Conservation (phyloP, 495 filamentous ascomycete species). For the Xylaria scruposa region DNA sequence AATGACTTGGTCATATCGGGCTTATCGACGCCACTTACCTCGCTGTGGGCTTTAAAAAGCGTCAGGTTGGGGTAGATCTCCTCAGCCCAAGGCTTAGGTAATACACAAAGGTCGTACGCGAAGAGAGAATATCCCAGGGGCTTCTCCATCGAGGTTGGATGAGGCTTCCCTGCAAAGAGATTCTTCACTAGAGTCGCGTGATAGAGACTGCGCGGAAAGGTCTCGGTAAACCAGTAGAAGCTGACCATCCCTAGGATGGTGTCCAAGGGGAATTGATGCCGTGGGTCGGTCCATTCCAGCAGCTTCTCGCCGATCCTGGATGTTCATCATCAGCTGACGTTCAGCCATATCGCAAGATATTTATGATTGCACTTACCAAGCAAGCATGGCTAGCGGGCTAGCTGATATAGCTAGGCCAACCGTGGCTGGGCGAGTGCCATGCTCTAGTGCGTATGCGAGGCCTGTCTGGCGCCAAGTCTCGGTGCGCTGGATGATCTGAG, state of each 20-base stretch:
- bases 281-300: constrained; percentile 64
- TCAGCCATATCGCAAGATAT: background rate
- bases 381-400: constrained; percentile 67
- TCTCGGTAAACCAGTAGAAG: constrained; percentile 71
- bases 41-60: constrained; percentile 27
- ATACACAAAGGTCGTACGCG: constrained; percentile 58
- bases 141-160: constrained; percentile 55
- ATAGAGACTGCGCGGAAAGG: constrained; percentile 64
- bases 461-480: constrained; percentile 42
- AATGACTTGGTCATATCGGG: constrained; percentile 42
- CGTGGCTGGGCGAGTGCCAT: constrained; percentile 66
- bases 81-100: constrained; percentile 59
- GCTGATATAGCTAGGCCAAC: constrained; percentile 63
- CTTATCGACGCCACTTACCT: constrained; percentile 44
- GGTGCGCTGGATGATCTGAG: constrained; percentile 18
- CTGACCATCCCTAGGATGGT: constrained; percentile 64
- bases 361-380: constrained; percentile 60
- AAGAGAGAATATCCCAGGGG: constrained; percentile 67
- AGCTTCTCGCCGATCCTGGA: constrained; percentile 72
- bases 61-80: constrained; percentile 43
- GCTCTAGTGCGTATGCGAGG: constrained; percentile 61
- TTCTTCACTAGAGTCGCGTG: constrained; percentile 49
- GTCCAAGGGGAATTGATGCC: constrained; percentile 53
- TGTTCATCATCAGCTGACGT: constrained; percentile 20
- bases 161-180: constrained; percentile 37